Conservation (phyloP, 805 yeast genomes). For the Lipomyces spencermartinsiae region DNA sequence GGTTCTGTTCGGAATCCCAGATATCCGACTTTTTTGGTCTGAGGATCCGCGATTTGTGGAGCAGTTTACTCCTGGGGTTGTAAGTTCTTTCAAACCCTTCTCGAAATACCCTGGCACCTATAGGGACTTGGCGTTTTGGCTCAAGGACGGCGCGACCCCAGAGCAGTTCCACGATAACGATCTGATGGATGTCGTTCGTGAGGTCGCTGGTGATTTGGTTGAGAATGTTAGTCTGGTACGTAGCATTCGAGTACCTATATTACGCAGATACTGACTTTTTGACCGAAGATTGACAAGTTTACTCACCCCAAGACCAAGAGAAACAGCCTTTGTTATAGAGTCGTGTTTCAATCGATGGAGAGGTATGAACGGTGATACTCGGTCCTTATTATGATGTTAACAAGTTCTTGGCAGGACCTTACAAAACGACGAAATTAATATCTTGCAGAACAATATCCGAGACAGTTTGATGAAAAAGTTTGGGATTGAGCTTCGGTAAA, state of each 20-base stretch:
- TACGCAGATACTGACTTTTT: not conserved
- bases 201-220: conserved; percentile 81
- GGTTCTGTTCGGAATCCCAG: conserved; percentile 94
- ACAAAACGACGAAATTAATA: conserved; percentile 83
- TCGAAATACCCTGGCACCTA: conserved; percentile 87
- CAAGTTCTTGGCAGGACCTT: conserved; percentile 61
- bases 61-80: conserved; percentile 72
- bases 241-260: not conserved
- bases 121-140: conserved; percentile 94
- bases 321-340: conserved; percentile 83
- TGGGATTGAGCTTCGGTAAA: conserved; percentile 28
- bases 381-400: not conserved
- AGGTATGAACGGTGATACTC: conserved; percentile 16
- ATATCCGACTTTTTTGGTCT: conserved; percentile 92
- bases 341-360: conserved; percentile 95
- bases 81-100: conserved; percentile 80
- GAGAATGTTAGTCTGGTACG: conserved; percentile 71
- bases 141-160: conserved; percentile 51
- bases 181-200: conserved; percentile 88
- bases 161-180: conserved; percentile 77
- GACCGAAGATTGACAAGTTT: conserved; percentile 69
- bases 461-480: conserved; percentile 51
- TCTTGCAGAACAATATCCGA: conserved; percentile 70
- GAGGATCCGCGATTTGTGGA: conserved; percentile 72
- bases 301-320: conserved; percentile 80